phyloP scores from a whole-genome alignment of 2,329 filamentous ascomycete genomes.

The Saccharata proteae region DNA sequence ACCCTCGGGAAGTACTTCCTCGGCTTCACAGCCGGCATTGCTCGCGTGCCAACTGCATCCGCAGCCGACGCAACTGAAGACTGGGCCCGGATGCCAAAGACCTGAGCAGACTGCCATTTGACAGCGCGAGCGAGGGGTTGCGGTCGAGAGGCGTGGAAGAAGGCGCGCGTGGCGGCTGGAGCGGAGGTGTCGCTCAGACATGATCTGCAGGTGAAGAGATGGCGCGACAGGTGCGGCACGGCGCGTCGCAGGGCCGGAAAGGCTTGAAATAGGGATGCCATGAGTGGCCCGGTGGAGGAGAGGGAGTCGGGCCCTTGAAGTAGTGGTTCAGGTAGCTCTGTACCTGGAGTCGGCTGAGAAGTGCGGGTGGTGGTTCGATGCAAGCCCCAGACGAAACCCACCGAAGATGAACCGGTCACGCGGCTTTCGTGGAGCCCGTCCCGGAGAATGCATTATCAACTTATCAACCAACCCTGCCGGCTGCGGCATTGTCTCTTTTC shows the following conservation, averaged over 20 bases:
- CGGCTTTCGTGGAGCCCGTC: too few species aligned
- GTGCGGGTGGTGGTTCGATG: too few species aligned
- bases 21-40: slow-evolving; percentile 14
- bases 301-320: too few species aligned
- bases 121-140: slow-evolving; percentile 17
- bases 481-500: too few species aligned
- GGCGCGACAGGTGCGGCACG: slow-evolving; percentile 24
- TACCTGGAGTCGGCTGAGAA: too few species aligned
- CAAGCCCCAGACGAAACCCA: too few species aligned
- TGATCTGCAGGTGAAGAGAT: slow-evolving; percentile 22
- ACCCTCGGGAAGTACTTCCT: slow-evolving; percentile 50
- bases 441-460: too few species aligned
- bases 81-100: not conserved
- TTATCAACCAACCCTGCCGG: too few species aligned
- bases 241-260: slow-evolving; percentile 26
- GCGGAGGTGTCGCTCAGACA: slow-evolving; percentile 18
- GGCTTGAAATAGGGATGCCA: slow-evolving; percentile 24
- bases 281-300: too few species aligned
- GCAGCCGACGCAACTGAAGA: slow-evolving; percentile 2
- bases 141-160: slow-evolving; percentile 6
- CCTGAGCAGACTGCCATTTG: slow-evolving; percentile 23
- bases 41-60: too few species aligned
- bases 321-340: too few species aligned
- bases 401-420: too few species aligned
- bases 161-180: slow-evolving; percentile 15